These are phyloP conservation scores for Populus pruinosa DNA, from an alignment of 345 rosid genomes.

Conservation along the genomic window DNA sequence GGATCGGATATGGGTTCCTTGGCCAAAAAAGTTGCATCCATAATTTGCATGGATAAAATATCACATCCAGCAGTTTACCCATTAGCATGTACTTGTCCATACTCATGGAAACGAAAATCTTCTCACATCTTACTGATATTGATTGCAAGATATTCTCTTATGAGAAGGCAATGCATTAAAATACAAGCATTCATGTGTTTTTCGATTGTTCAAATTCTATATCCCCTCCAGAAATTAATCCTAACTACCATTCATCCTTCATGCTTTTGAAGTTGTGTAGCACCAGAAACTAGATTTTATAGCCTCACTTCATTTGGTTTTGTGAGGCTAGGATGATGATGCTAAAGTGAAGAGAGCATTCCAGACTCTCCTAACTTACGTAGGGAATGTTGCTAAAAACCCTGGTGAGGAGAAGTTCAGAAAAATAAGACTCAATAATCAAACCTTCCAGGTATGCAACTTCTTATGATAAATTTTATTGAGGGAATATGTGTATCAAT, in stretches of 20 bases:
- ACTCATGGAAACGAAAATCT: too few relatives aligned
- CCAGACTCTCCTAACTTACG: slow-evolving; percentile 88
- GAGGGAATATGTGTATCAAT: background rate
- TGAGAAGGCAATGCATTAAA: too few relatives aligned
- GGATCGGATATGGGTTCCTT: too few relatives aligned
- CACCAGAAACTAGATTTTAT: background rate
- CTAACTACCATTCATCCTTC: background rate
- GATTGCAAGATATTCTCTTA: too few relatives aligned
- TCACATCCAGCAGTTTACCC: too few relatives aligned
- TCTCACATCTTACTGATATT: too few relatives aligned
- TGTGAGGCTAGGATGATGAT: slow-evolving; percentile 68
- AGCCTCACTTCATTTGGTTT: background rate
- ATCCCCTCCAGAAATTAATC: too few relatives aligned
- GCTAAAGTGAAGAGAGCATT: slow-evolving; percentile 93
- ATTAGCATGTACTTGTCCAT: too few relatives aligned
- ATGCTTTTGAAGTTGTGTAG: background rate
- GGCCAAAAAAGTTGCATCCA: too few relatives aligned
- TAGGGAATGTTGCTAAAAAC: slow-evolving; percentile 84
- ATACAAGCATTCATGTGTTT: too few relatives aligned
- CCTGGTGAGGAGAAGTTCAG: slow-evolving; percentile 91
- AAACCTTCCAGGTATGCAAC: slow-evolving; percentile 76
- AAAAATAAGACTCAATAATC: slow-evolving; percentile 85
- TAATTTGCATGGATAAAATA: too few relatives aligned
- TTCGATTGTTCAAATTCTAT: too few relatives aligned
- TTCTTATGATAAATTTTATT: background rate